phyloP scores from a whole-genome alignment of 768 basidiomycete genomes.

The Kwoniella heveanensis region DNA sequence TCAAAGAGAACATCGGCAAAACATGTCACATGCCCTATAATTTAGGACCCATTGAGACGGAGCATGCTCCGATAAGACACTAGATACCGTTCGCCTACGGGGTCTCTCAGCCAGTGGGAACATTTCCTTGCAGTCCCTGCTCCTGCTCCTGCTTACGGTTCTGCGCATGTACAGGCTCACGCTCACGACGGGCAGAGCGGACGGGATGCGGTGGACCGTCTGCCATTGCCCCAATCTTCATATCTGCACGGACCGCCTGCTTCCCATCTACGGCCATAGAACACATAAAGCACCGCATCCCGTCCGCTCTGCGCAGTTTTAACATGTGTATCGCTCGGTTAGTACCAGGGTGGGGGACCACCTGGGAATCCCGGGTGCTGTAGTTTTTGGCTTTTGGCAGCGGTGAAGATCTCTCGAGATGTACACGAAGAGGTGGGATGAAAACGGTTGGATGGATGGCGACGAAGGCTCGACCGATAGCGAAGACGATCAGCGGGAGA shows the following conservation, averaged over 20 bases:
- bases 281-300: neutral
- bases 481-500: neutral
- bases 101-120: too few relatives aligned
- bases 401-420: too few relatives aligned
- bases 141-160: neutral
- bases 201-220: neutral
- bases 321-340: neutral
- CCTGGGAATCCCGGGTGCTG: conserved; percentile 2
- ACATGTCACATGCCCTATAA: too few relatives aligned
- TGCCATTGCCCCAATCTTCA: neutral
- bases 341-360: conserved; percentile 2
- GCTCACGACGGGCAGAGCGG: neutral
- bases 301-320: conserved; percentile 2
- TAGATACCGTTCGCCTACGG: too few relatives aligned
- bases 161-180: neutral
- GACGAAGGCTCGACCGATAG: neutral
- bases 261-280: conserved; percentile 1
- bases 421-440: neutral
- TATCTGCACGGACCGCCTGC: neutral
- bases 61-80: too few relatives aligned
- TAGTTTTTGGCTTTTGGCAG: neutral
- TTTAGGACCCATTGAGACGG: too few relatives aligned
- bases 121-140: too few relatives aligned
- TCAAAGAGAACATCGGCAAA: too few relatives aligned
- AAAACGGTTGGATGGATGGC: too few relatives aligned